Base-by-base conservation (phyloP, 495 filamentous ascomycete species). In the Cetradonia linearis region DNA sequence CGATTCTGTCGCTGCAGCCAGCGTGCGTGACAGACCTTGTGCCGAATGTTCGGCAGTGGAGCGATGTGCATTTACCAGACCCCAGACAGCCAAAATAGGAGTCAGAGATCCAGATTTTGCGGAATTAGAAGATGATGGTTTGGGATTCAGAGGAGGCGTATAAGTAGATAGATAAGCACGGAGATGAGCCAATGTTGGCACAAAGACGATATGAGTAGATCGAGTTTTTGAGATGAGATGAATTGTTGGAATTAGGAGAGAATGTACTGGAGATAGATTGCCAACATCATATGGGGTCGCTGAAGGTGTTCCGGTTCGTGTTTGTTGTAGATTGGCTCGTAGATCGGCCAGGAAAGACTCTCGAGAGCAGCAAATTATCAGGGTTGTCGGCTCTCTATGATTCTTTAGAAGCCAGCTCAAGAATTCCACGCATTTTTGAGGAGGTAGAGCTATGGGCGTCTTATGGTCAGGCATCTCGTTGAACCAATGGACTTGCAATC, bases 21-120 rank as follows among this genome's bases (percentile, higher is more conserved):
- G 74, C 6, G 84, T 88, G 66, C 83, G 81, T 54, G 81, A 81
- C 6, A 96, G 70, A 0, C 89, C 91, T 69, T 95, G 90, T 0
- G 85, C 89, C 47, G 87, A 91, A 77, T 86, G 91, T 66, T 93
- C 88, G 58, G 81, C 81, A 5, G 87, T 91, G 31, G 76, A 71
- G n/a, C 75, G 75, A 71, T 95, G 91, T 38, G 89, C 69, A 33
- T 75, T 70, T 13, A 94, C 65, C 49, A 86, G 75, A 57, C 88
- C 82, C 61, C 88, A 80, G 13, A 91, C 70, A 14, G 83, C 76
- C 16, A 95, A 70, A 28, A 81, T 67, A 18, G 74, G 70, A n/a
- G 52, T 55, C 36, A 58, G 42, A 36, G 58, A 57, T 36, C 56
- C 56, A 47, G 44, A 18, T 49, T 42, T 56, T 20, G 49, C 28